Percentiles rank a stretch among this genome's conserved stretches.
Evolutionary conservation across 257 asterid species (phyloP).

Genomic region (Ligustrum vulgare): DNA sequence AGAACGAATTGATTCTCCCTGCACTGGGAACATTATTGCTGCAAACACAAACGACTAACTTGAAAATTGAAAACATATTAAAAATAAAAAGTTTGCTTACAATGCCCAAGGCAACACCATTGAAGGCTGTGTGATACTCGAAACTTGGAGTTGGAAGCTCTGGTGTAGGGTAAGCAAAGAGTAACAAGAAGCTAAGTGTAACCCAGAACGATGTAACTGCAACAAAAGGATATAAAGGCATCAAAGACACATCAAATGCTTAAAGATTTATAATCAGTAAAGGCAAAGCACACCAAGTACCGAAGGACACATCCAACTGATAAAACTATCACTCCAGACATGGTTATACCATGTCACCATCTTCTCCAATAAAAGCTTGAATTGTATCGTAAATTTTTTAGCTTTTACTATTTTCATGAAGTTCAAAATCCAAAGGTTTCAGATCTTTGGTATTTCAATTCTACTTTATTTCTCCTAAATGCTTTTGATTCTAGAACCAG

Average conservation of each 20-base stretch:
- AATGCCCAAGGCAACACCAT: slow-evolving; percentile 89
- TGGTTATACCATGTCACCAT: neutral
- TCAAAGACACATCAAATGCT: slow-evolving; percentile 4
- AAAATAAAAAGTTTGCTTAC: slow-evolving; percentile 46
- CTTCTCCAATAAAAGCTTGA: neutral
- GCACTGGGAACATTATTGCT: neutral
- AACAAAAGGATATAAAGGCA: slow-evolving; percentile 19
- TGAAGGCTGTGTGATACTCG: slow-evolving; percentile 88
- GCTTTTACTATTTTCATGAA: neutral
- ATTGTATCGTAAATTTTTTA: neutral
- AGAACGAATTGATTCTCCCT: neutral
- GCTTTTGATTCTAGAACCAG: neutral
- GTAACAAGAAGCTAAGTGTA: slow-evolving; percentile 74
- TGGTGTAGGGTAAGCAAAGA: slow-evolving; percentile 96
- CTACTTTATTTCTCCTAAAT: neutral
- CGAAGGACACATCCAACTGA: slow-evolving; percentile 8
- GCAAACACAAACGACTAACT: neutral
- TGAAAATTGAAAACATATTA: neutral
- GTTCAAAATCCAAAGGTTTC: neutral
- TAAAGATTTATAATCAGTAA: slow-evolving; percentile 14
- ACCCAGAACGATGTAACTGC: slow-evolving; percentile 92
- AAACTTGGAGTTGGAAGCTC: slow-evolving; percentile 90
- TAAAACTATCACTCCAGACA: slow-evolving; percentile 11
- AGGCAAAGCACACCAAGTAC: neutral
- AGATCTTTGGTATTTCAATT: neutral